A percentile compares a stretch with the other conserved stretches of the same genome.
These are phyloP conservation scores for Jamesozyma jinghongensis DNA, from an alignment of 805 yeast genomes.

Conservation along the genomic window DNA sequence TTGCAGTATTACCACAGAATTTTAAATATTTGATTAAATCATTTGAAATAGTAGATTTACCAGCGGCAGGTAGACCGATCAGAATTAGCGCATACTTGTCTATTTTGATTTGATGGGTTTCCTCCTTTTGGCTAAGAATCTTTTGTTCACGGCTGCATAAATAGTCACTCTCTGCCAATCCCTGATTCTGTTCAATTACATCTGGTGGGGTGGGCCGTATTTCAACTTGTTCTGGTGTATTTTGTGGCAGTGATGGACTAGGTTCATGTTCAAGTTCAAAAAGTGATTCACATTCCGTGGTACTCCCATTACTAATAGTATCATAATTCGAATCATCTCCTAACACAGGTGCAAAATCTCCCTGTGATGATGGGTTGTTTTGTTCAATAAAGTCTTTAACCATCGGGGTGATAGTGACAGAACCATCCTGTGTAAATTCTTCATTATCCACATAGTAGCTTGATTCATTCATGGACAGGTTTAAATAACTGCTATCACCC, in stretches of 20 bases:
- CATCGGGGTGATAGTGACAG: background rate
- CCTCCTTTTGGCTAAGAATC: too few species aligned
- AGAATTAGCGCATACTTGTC: slow-evolving; percentile 54
- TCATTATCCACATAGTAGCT: slow-evolving; percentile 11
- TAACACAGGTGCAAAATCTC: too few species aligned
- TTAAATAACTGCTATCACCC: slow-evolving; percentile 14
- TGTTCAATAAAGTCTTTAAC: background rate
- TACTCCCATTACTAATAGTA: background rate
- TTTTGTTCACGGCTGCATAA: too few species aligned
- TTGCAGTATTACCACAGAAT: slow-evolving; percentile 11
- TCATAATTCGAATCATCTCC: too few species aligned
- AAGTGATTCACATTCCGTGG: too few species aligned
- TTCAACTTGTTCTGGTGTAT: too few species aligned
- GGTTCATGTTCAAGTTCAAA: too few species aligned
- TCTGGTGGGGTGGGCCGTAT: too few species aligned
- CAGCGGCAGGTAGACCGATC: slow-evolving; percentile 73
- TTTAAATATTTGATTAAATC: slow-evolving; percentile 52
- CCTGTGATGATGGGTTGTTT: background rate
- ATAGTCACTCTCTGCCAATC: too few species aligned
- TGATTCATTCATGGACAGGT: slow-evolving; percentile 11
- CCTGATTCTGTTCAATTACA: too few species aligned
- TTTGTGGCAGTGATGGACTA: too few species aligned
- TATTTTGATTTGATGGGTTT: too few species aligned
- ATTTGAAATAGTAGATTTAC: slow-evolving; percentile 64
- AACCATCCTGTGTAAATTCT: slow-evolving; percentile 4